Percentiles rank a stretch among this genome's conserved stretches.
Evolutionary conservation across 352 stramenopile species (phyloP).

Genomic region (Globisporangium okanoganense): DNA sequence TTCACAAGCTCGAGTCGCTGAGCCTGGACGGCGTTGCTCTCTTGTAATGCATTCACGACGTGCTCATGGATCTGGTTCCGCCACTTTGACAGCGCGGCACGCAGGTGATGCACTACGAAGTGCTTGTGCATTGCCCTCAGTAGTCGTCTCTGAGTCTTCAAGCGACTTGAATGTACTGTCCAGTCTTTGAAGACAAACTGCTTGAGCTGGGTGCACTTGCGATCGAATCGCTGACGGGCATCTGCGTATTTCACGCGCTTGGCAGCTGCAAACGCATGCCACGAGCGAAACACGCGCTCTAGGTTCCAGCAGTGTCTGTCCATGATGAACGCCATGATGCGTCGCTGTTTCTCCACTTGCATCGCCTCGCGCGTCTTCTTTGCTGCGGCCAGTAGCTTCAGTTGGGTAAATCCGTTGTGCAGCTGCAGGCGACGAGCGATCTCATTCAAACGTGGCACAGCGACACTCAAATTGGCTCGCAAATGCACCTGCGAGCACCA

Average conservation of each 20-base stretch:
- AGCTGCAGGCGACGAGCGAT: background rate
- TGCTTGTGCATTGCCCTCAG: background rate
- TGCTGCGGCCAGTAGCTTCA: no score
- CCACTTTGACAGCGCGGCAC: conserved; percentile 24
- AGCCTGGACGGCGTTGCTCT: background rate
- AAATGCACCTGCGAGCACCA: background rate
- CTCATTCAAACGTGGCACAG: background rate
- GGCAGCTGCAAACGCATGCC: conserved; percentile 16
- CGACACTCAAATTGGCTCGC: background rate
- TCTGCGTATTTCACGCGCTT: conserved; percentile 10
- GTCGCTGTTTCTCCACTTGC: conserved; percentile 27
- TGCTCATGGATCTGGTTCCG: background rate
- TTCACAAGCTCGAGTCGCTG: background rate
- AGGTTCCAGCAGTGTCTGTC: conserved; percentile 22
- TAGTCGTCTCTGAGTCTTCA: background rate
- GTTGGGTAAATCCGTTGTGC: background rate
- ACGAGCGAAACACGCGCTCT: conserved; percentile 26
- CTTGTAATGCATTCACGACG: background rate
- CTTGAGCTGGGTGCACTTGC: background rate
- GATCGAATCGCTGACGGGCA: background rate
- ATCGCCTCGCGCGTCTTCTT: conserved; percentile 7
- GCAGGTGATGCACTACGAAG: conserved; percentile 15
- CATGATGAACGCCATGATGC: conserved; percentile 35
- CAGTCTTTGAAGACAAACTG: background rate
- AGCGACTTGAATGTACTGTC: background rate